phyloP scores from a whole-genome alignment of 805 yeast species.

The Debaryomyces castellii region DNA sequence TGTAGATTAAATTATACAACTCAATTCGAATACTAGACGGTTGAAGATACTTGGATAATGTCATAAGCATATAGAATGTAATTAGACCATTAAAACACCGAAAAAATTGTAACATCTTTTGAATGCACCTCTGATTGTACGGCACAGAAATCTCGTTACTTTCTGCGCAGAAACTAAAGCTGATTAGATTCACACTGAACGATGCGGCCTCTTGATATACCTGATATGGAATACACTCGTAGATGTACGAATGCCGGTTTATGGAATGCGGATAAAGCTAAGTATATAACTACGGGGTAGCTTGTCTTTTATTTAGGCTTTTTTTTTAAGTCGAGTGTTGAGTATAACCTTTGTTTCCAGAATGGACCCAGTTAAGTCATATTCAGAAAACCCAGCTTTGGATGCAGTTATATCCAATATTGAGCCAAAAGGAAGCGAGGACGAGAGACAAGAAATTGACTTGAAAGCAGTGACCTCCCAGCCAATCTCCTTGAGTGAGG shows the following conservation, averaged over 20 bases:
- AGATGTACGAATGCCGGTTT: not conserved
- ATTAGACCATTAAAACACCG: too few species aligned
- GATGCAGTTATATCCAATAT: constrained; percentile 1
- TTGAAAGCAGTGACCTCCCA: constrained; percentile 5
- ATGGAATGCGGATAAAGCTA: not conserved
- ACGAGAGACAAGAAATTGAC: constrained; percentile 6
- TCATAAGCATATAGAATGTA: too few species aligned
- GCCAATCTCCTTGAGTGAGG: constrained; percentile 6
- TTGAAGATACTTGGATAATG: too few species aligned
- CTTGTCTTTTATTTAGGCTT: not conserved
- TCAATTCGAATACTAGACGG: too few species aligned
- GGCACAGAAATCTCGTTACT: not conserved
- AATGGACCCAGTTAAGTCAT: constrained; percentile 1
- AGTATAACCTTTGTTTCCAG: not conserved
- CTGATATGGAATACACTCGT: not conserved
- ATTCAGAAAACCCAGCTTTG: not conserved
- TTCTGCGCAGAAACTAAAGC: not conserved
- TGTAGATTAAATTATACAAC: too few species aligned
- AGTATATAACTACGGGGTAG: not conserved
- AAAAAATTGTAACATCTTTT: too few species aligned
- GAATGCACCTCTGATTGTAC: not conserved
- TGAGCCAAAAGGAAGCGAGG: not conserved
- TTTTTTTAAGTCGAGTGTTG: not conserved
- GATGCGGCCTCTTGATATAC: not conserved
- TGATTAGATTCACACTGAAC: not conserved